phyloP scores from a whole-genome alignment of 192 early-diverging fungal genomes.

The Coemansia sp. region DNA sequence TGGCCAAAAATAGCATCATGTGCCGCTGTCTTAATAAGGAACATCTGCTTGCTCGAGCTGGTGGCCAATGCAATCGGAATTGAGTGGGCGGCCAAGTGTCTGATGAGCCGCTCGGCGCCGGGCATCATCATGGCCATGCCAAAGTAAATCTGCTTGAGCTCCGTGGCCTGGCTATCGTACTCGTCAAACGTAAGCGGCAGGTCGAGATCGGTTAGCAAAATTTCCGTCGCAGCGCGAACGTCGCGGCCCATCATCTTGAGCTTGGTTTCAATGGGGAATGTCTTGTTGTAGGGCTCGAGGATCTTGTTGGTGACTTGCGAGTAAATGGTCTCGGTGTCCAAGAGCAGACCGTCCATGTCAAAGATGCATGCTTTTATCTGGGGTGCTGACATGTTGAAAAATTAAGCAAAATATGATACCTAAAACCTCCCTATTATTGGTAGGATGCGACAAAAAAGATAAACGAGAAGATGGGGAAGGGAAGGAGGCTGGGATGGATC shows the following conservation, averaged over 20 bases:
- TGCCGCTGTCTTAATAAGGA: conserved; percentile 66
- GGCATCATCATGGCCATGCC: conserved; percentile 66
- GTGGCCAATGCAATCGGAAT: conserved; percentile 85
- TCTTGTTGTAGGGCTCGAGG: conserved; percentile 70
- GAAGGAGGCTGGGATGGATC: background rate
- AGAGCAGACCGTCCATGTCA: conserved; percentile 79
- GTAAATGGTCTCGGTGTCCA: conserved; percentile 90
- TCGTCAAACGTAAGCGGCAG: conserved; percentile 79
- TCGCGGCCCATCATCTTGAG: conserved; percentile 73
- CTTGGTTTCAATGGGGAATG: conserved; percentile 68
- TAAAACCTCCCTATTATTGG: no score
- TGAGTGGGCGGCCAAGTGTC: conserved; percentile 67
- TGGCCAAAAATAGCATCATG: conserved; percentile 72
- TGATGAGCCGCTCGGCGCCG: conserved; percentile 66
- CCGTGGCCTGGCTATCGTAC: conserved; percentile 65
- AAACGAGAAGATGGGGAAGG: background rate
- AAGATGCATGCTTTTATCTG: conserved; percentile 69
- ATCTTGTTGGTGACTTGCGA: conserved; percentile 83
- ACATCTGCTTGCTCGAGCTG: conserved; percentile 75
- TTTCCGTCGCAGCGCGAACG: conserved; percentile 43
- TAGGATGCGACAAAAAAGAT: background rate
- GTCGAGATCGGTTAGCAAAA: conserved; percentile 68
- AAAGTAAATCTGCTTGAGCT: conserved; percentile 58
- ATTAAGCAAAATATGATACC: no score
- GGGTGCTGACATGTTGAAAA: conserved; percentile 18